Evolutionary conservation across 768 basidiomycete species (phyloP).

Genomic region (Mycena epipterygia): DNA sequence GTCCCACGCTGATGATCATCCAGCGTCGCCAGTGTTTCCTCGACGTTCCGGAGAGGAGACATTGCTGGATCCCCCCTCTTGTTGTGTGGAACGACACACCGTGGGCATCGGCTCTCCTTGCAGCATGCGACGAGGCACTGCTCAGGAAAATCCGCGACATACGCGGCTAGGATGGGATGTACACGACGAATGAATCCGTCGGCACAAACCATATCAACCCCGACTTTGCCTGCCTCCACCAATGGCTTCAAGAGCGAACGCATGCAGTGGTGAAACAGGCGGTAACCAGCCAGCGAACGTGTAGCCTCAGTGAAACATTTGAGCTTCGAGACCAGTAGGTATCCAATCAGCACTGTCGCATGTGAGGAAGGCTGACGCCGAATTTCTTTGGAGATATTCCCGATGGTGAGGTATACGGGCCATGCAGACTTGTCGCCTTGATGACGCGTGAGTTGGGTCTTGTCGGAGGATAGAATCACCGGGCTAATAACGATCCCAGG

Average conservation of each 20-base stretch:
- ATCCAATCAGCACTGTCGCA: no score
- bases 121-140: slow-evolving; percentile 11
- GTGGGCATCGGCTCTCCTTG: slow-evolving; percentile 5
- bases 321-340: no score
- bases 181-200: slow-evolving; percentile 7
- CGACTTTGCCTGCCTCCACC: neutral
- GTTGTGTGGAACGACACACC: neutral
- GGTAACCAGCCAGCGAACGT: slow-evolving; percentile 2
- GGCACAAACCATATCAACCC: slow-evolving; percentile 7
- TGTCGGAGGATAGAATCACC: neutral
- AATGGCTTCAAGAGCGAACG: slow-evolving; percentile 1
- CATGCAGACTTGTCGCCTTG: neutral
- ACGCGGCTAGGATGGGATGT: no score
- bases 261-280: slow-evolving; percentile 10
- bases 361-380: no score
- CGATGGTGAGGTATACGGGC: neutral
- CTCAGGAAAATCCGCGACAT: no score
- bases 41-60: neutral
- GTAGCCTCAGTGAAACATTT: no score
- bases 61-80: neutral
- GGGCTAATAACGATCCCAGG: neutral
- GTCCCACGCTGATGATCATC: slow-evolving; percentile 1
- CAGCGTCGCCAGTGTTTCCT: neutral
- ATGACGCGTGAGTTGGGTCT: neutral
- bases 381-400: no score